Evolutionary conservation across 2,329 filamentous ascomycete genomes (phyloP).

Genomic region (Phaeosphaeriaceae sp.): DNA sequence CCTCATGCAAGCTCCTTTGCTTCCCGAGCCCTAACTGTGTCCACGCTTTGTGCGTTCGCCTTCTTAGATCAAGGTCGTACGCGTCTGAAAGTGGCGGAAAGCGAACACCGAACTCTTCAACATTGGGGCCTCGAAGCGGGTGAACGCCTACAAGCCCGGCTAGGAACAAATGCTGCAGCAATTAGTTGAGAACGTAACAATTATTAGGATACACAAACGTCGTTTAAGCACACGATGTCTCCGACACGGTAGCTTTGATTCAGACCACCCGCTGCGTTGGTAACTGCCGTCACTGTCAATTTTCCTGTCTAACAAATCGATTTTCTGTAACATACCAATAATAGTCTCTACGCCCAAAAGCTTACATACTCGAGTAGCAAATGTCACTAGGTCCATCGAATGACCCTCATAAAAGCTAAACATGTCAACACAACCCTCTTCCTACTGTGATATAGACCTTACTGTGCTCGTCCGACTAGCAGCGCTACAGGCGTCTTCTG

Average conservation of each 20-base stretch:
- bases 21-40: constrained; percentile 55
- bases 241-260: constrained; percentile 69
- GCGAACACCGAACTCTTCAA: constrained; percentile 66
- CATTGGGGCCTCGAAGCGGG: constrained; percentile 67
- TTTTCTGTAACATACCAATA: constrained; percentile 53
- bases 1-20: constrained; percentile 64
- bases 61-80: constrained; percentile 67
- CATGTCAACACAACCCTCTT: constrained; percentile 18
- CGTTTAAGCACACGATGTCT: constrained; percentile 69
- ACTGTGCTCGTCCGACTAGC: constrained; percentile 70
- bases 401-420: constrained; percentile 71
- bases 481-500: constrained; percentile 64
- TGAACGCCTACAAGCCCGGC: constrained; percentile 67
- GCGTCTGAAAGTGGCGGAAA: constrained; percentile 71
- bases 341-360: constrained; percentile 66
- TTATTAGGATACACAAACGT: constrained; percentile 52
- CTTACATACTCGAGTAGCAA: constrained; percentile 69
- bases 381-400: constrained; percentile 66
- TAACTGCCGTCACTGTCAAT: constrained; percentile 55
- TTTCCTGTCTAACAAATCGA: not conserved
- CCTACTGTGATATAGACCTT: constrained; percentile 40
- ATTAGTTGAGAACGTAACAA: constrained; percentile 13
- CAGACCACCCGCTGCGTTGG: constrained; percentile 70
- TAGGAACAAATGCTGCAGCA: constrained; percentile 64
- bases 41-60: constrained; percentile 64